Evolutionary conservation across 1,284 basidiomycete genomes (phyloP).

Genomic region (Malassezia japonica): DNA sequence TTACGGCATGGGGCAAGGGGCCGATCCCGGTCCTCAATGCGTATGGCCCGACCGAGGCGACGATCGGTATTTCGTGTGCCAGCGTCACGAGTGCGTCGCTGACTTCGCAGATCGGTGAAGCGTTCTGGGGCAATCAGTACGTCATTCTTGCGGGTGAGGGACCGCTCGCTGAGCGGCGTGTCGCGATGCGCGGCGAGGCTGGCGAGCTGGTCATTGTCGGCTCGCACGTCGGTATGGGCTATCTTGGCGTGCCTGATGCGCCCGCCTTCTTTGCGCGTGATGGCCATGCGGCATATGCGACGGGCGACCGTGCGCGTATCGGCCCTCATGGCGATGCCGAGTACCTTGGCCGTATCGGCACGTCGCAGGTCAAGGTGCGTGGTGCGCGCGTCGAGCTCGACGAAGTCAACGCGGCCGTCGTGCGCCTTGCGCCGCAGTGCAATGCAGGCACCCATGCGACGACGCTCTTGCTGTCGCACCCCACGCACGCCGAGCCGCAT

Average conservation of each 20-base stretch:
- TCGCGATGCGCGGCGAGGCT: conserved; percentile 29
- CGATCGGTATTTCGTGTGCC: conserved; percentile 41
- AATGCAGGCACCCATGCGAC: conserved; percentile 15
- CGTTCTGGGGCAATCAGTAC: conserved; percentile 36
- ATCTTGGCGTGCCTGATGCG: conserved; percentile 19
- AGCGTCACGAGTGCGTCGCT: conserved; percentile 21
- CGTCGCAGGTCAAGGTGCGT: conserved; percentile 41
- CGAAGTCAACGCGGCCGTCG: conserved; percentile 32
- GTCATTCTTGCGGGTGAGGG: conserved; percentile 22
- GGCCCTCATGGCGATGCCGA: conserved; percentile 28
- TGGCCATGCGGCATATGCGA: conserved; percentile 26
- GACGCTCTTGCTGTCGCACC: conserved; percentile 25
- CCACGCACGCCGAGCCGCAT: conserved; percentile 19
- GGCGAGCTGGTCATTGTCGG: conserved; percentile 43
- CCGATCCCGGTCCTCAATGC: conserved; percentile 35
- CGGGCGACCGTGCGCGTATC: conserved; percentile 38
- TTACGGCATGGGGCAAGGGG: conserved; percentile 27
- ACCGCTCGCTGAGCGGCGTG: conserved; percentile 2
- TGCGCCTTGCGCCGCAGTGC: conserved; percentile 1
- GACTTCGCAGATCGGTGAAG: conserved; percentile 29
- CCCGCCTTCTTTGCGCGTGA: conserved; percentile 24
- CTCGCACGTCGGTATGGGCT: conserved; percentile 34
- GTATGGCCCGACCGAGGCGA: conserved; percentile 43
- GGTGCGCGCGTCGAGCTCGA: conserved; percentile 42
- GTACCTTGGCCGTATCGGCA: conserved; percentile 38